Evolutionary conservation across 2,329 filamentous ascomycete species (phyloP), one percentile per base, ranked within the genome.

Genomic region (Cladosporium velox): DNA sequence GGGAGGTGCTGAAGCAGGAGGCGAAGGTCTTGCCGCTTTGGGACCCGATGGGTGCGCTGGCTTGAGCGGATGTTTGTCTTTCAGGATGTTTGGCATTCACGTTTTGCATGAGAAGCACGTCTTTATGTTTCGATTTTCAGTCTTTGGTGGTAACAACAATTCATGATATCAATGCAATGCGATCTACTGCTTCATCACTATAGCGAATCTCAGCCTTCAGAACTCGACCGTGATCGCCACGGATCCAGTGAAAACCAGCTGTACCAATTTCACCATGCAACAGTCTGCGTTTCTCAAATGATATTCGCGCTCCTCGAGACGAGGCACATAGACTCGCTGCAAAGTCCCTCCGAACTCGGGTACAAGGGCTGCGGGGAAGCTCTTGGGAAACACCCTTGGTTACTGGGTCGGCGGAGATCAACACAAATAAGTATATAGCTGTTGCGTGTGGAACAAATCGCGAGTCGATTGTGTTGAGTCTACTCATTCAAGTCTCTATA

Each of bases 1-100:
- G 83, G 67, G 89, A 92, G 72, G 86, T 95, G 28, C 78, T 94
- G 62, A 85, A 87, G 70, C 85, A 90, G 80, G 83, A 91, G 73
- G 87, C 92, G 0, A 85, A 89, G 68, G 86, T 91, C 64, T 78
- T 94, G 67, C 90, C 90, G 1, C 79, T 78, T 14, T 79, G 76
- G 77, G 78, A 80, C 70, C 78, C 78, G 1, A 78, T 80, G 76
- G 78, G 78, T 54, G 76, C 77, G 32, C 68, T 78, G 65, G 77
- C 77, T 64, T 78, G 51, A 54, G 51, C 11, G 49, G 26, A 5
- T 38, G 14, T 15, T 4, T 15, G 12, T n/a, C 4, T n/a, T 41
- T n/a, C 15, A 7, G 1, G 7, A 6, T 7, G 14, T 14, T 6
- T n/a, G 18, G 38, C 38, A 44, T 44, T 41, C 6, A 41, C 15